Evolutionary conservation across 345 rosid genomes (phyloP).

Genomic region (Brassica nigra): DNA sequence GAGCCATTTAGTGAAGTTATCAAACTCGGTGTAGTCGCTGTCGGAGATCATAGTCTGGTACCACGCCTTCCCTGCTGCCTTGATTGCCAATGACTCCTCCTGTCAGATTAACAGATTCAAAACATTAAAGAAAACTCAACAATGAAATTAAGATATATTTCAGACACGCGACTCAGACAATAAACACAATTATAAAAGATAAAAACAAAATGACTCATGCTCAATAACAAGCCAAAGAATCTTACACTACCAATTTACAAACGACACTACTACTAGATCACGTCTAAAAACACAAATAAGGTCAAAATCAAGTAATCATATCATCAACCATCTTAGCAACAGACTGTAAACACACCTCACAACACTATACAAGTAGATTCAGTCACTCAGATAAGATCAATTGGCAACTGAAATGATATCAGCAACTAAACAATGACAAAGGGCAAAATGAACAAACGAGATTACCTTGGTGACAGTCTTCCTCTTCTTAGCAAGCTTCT

Average conservation of each 20-base stretch:
- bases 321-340: background rate
- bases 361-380: background rate
- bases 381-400: background rate
- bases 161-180: background rate
- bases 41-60: slow-evolving; percentile 91
- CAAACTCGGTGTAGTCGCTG: slow-evolving; percentile 89
- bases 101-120: slow-evolving; percentile 17
- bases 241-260: background rate
- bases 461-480: slow-evolving; percentile 72
- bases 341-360: background rate
- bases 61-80: slow-evolving; percentile 91
- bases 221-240: background rate
- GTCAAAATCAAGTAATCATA: background rate
- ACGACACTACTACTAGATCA: background rate
- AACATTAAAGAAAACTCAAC: background rate
- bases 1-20: slow-evolving; percentile 82
- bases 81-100: slow-evolving; percentile 84
- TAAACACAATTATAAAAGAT: background rate
- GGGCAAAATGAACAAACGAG: background rate
- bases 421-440: background rate
- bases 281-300: background rate
- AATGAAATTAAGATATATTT: background rate
- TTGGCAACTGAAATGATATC: background rate
- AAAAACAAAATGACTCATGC: background rate
- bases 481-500: slow-evolving; percentile 92